Evolutionary conservation across 2,329 filamentous ascomycete species (phyloP), one percentile per base, ranked within the genome.

Genomic region (Aspergillus melleus): DNA sequence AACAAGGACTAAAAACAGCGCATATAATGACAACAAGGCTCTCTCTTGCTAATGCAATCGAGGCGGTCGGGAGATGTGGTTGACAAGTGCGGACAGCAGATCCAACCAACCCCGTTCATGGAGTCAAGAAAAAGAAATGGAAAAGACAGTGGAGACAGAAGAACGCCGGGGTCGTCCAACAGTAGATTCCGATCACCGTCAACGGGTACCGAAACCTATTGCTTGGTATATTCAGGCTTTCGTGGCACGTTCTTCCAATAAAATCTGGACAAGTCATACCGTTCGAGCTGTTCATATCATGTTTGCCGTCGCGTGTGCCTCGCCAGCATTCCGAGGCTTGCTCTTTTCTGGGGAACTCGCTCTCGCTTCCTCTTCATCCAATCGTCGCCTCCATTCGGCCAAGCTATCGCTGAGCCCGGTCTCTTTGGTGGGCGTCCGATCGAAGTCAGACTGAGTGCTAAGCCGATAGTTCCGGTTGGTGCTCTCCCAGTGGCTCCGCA

Each of bases 381-480:
- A 81, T 69, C 89, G 83, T 75, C 90, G 90, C 67, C 91, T 84
- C 91, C 91, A 96, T 72, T 90, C 90, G 11, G 89, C 88, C 49
- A 95, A 77, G 68, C 87, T 91, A 72, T 89, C 88, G 69, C 86
- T 91, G 66, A 92, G 79, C 24, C 75, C 71, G 22, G 70, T 74
- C 42, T 80, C 79, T 66, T 77, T 79, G 14, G 79, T 80, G 16
- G 79, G 79, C 2, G 80, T 81, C 52, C 78, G 80, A 58, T 96
- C 93, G 68, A 96, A 93, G 72, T 97, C 93, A 69, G 96, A 96
- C 54, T 90, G 88, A 70, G 89, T 93, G 76, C 91, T 96, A 49
- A 97, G 80, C 24, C 95, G 89, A 76, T 98, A 97, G 70, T 91
- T 96, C 77, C 96, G 95, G 79, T 94, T 97, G 12, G 92, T 96